Evolutionary conservation across 345 rosid genomes (phyloP), one percentile per base, ranked within the genome.

Genomic region (Corymbia maculata): DNA sequence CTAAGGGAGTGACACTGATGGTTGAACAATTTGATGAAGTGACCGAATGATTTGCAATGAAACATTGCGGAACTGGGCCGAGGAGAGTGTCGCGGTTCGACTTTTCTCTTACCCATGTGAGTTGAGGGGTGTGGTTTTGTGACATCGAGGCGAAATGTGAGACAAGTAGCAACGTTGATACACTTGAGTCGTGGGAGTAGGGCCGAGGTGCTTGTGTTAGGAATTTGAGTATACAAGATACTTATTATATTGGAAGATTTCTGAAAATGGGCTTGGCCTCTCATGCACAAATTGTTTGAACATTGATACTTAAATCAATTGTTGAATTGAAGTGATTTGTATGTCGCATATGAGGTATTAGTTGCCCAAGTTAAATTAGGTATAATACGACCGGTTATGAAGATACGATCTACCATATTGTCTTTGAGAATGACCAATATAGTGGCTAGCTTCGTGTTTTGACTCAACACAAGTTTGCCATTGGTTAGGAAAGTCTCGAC

Each of bases 241-340:
- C 36, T 17, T 17, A 70, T 70, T 24, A 9, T 70, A 19, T 17
- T 36, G 6, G 4, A 36, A 3, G 80, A 70, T 16, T 11, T 42
- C 3, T 32, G 4, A 32, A 42, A 47, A 70, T 1, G 80, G 24
- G 22, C 26, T 70, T 36, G 80, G 26, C 80, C 24, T 36, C 6
- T 22, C 80, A 36, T 32, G 47, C 12, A 17, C 13, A 70, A 70
- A 70, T 16, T 70, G 47, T 3, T 70, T 70, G 13, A 13, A 7
- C 6, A 32, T 36, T 70, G 47, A 36, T 36, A 3, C 0, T 0
- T 0, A 36, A 36, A 70, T 9, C 47, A 36, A 1, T 70, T 17
- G 6, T 9, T 70, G 47, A 24, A 36, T 19, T 36, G 26, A 36
- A 19, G 14, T 75, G 26, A 75, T 75, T 4, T 17, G 6, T 22